phyloP scores from a whole-genome alignment of 805 yeast species.

The Wickerhamiella sorbophila region DNA sequence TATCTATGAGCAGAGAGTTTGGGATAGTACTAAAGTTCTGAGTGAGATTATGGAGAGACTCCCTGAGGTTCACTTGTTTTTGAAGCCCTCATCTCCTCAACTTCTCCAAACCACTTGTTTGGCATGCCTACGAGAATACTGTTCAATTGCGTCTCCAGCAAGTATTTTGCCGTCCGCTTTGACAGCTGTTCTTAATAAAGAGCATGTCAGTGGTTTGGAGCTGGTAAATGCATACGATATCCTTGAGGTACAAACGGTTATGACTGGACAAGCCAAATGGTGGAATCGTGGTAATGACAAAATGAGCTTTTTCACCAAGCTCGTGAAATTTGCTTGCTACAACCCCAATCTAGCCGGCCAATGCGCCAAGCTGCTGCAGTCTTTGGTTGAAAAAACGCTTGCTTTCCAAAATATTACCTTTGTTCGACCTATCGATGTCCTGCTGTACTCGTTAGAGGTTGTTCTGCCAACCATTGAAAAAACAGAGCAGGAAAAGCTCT shows the following conservation, averaged over 20 bases:
- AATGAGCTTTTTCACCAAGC: conserved; percentile 52
- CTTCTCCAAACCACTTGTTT: conserved; percentile 11
- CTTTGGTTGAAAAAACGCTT: conserved; percentile 37
- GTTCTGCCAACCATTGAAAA: conserved; percentile 9
- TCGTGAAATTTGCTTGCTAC: conserved; percentile 38
- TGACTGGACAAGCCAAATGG: conserved; percentile 53
- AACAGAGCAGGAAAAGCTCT: conserved; percentile 28
- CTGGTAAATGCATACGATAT: conserved; percentile 27
- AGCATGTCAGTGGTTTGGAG: conserved; percentile 14
- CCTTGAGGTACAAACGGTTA: conserved; percentile 45
- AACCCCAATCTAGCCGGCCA: conserved; percentile 27
- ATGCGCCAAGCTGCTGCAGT: conserved; percentile 35
- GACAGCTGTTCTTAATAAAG: conserved; percentile 7
- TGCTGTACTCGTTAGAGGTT: conserved; percentile 36
- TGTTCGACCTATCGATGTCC: conserved; percentile 40
- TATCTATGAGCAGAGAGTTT: conserved; percentile 28
- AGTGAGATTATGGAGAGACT: conserved; percentile 24
- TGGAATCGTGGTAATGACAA: conserved; percentile 42
- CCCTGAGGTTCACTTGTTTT: conserved; percentile 23
- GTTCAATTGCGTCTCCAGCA: neutral
- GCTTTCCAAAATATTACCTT: conserved; percentile 38
- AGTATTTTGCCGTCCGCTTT: conserved; percentile 1
- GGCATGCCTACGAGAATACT: conserved; percentile 5
- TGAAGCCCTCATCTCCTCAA: conserved; percentile 4
- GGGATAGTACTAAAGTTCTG: conserved; percentile 29